Conservation (phyloP, 78 protist species). For the Dictyostelium discoideum region dicty_2.7 NC_007090.3:2366501-2367000, state of each 20-base stretch:
- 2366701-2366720: too few species aligned
- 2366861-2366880: background rate
- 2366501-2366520: background rate
- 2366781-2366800: too few species aligned
- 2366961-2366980: background rate
- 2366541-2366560: background rate
- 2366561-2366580: background rate
- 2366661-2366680: background rate
- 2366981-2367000: background rate
- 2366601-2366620: background rate
- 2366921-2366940: background rate
- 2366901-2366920: background rate
- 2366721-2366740: background rate
- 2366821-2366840: background rate
- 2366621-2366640: too few species aligned
- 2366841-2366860: background rate
- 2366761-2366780: too few species aligned
- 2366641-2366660: background rate
- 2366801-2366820: background rate
- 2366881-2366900: too few species aligned
- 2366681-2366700: too few species aligned
- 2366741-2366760: too few species aligned
- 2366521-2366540: background rate
- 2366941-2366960: conserved; percentile 11
- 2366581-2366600: background rate